Percentiles rank a stretch among this genome's conserved stretches.
Evolutionary conservation across 2,329 filamentous ascomycete species (phyloP).

Genomic region (Lachnellula hyalina): DNA sequence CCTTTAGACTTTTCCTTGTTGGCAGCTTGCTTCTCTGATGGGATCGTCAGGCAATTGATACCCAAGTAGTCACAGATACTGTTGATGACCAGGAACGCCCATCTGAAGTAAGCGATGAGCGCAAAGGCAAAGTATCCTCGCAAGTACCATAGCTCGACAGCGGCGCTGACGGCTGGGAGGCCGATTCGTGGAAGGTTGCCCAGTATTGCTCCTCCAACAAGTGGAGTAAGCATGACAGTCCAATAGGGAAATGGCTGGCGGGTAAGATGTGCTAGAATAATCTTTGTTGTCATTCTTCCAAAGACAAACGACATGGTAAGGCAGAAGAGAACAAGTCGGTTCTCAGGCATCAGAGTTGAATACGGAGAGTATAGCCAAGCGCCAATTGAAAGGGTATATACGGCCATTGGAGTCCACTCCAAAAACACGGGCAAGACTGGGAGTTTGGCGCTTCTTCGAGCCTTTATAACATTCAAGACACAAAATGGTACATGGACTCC

Average conservation of each 20-base stretch:
- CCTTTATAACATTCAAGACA: conserved; percentile 76
- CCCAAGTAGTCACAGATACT: conserved; percentile 88
- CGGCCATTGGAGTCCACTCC: conserved; percentile 87
- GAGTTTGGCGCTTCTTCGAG: conserved; percentile 65
- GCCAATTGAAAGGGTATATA: conserved; percentile 69
- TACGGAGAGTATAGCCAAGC: conserved; percentile 89
- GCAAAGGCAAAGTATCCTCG: conserved; percentile 80
- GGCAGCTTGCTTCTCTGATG: conserved; percentile 43
- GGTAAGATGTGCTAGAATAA: conserved; percentile 92
- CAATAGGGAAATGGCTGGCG: conserved; percentile 93
- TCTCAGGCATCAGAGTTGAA: conserved; percentile 73
- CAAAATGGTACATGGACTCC: conserved; percentile 81
- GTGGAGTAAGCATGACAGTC: conserved; percentile 84
- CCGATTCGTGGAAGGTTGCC: conserved; percentile 78
- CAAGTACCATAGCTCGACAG: conserved; percentile 73
- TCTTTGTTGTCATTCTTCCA: conserved; percentile 97
- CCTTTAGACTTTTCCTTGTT: conserved; percentile 24
- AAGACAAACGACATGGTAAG: conserved; percentile 95
- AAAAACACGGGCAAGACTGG: conserved; percentile 79
- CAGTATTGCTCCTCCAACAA: conserved; percentile 78
- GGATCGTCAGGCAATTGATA: conserved; percentile 92
- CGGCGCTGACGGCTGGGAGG: conserved; percentile 58
- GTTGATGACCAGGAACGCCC: conserved; percentile 86
- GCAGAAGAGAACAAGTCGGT: conserved; percentile 88
- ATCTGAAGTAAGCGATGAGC: conserved; percentile 80